These are phyloP conservation scores for Lobulomyces angularis DNA, from an alignment of 192 early-diverging fungal genomes.

Conservation along the genomic window DNA sequence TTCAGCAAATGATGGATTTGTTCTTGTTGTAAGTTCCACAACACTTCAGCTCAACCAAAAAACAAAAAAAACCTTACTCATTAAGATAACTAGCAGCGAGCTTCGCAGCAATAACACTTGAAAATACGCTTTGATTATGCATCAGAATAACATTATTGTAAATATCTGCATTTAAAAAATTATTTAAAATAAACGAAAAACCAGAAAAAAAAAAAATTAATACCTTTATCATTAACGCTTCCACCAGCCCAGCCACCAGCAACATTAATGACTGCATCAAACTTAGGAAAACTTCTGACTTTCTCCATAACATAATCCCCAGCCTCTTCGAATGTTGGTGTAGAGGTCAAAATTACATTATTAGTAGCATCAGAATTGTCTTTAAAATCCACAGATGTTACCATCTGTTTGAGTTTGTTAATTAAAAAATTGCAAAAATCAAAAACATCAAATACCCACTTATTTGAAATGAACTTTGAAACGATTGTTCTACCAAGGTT, in stretches of 20 bases:
- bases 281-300: slow-evolving; percentile 32
- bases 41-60: neutral
- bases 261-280: slow-evolving; percentile 78
- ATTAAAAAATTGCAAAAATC: no score
- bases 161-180: slow-evolving; percentile 19
- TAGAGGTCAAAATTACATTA: slow-evolving; percentile 49
- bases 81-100: slow-evolving; percentile 62
- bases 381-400: slow-evolving; percentile 65
- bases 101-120: slow-evolving; percentile 71
- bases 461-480: slow-evolving; percentile 50
- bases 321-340: slow-evolving; percentile 39
- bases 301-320: slow-evolving; percentile 39
- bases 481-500: slow-evolving; percentile 73
- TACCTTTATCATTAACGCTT: slow-evolving; percentile 55
- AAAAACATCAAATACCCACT: slow-evolving; percentile 41
- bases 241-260: slow-evolving; percentile 96
- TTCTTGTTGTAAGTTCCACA: slow-evolving; percentile 17
- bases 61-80: slow-evolving; percentile 30
- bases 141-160: slow-evolving; percentile 63
- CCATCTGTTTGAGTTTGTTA: slow-evolving; percentile 41
- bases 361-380: slow-evolving; percentile 59
- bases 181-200: slow-evolving; percentile 4
- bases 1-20: no score
- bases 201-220: slow-evolving; percentile 4
- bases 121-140: slow-evolving; percentile 67